Evolutionary conservation across 352 stramenopile genomes (phyloP).

Genomic region (Globisporangium radiosum): DNA sequence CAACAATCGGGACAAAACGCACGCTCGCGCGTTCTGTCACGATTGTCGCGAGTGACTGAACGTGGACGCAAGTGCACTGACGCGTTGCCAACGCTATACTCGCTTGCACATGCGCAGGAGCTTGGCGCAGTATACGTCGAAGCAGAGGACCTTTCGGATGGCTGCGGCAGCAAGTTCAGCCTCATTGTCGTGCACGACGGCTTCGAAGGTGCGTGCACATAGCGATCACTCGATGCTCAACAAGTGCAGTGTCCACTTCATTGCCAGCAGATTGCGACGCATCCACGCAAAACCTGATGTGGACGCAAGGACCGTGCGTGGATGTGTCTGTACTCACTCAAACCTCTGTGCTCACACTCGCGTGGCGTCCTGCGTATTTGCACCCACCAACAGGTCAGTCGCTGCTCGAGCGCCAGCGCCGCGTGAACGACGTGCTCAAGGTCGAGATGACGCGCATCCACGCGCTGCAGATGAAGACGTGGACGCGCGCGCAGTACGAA

Average conservation of each 20-base stretch:
- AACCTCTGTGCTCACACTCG: too few relatives aligned
- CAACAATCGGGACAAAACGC: too few relatives aligned
- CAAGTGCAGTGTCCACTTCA: too few relatives aligned
- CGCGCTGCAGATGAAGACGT: conserved; percentile 84
- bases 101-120: conserved; percentile 21
- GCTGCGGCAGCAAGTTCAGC: conserved; percentile 80
- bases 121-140: conserved; percentile 63
- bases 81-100: not conserved
- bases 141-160: conserved; percentile 73
- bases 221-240: too few relatives aligned
- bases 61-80: not conserved
- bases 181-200: conserved; percentile 73
- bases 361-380: not conserved
- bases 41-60: too few relatives aligned
- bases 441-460: conserved; percentile 83
- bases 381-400: conserved; percentile 34
- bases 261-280: too few relatives aligned
- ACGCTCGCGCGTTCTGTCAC: not conserved
- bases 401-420: conserved; percentile 69
- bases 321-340: not conserved
- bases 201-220: conserved; percentile 49
- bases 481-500: conserved; percentile 75
- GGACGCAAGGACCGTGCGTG: not conserved
- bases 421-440: conserved; percentile 74
- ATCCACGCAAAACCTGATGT: not conserved